Conservation (phyloP, 1,139 yeast species). For the Debaryomycetaceae sp. region DNA sequence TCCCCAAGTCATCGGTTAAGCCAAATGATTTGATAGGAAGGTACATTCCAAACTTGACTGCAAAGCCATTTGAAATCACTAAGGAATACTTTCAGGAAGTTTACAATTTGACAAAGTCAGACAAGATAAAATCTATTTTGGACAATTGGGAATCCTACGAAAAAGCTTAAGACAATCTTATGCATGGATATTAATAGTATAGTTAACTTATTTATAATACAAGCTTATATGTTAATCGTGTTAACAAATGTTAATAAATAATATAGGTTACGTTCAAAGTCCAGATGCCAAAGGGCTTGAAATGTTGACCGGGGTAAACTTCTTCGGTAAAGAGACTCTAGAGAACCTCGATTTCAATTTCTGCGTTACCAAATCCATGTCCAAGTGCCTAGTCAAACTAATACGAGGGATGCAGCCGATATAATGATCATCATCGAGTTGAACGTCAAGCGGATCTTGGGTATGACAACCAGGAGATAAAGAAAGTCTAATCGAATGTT, state of each 20-base stretch:
- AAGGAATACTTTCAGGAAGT: slow-evolving; percentile 97
- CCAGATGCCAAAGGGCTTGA: slow-evolving; percentile 56
- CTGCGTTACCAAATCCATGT: slow-evolving; percentile 83
- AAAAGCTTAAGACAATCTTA: slow-evolving; percentile 26
- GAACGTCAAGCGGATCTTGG: slow-evolving; percentile 94
- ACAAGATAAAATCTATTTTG: slow-evolving; percentile 81
- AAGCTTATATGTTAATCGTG: not conserved
- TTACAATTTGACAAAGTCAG: slow-evolving; percentile 84
- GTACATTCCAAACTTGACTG: slow-evolving; percentile 98
- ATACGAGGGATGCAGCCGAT: slow-evolving; percentile 93
- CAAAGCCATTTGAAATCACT: slow-evolving; percentile 92
- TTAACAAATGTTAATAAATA: not conserved
- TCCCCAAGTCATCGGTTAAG: slow-evolving; percentile 91
- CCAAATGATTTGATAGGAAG: slow-evolving; percentile 90
- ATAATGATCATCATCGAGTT: slow-evolving; percentile 92
- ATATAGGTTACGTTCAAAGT: slow-evolving; percentile 7
- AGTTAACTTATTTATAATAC: not conserved
- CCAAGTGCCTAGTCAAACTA: slow-evolving; percentile 87
- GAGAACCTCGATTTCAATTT: slow-evolving; percentile 78
- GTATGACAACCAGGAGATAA: slow-evolving; percentile 98
- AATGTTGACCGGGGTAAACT: slow-evolving; percentile 85
- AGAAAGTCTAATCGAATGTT: slow-evolving; percentile 82
- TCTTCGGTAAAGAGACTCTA: slow-evolving; percentile 87
- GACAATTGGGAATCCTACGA: slow-evolving; percentile 94
- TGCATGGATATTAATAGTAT: not conserved